phyloP scores from a whole-genome alignment of 176 grass and related monocot species.

The Eragrostis curvula region DNA sequence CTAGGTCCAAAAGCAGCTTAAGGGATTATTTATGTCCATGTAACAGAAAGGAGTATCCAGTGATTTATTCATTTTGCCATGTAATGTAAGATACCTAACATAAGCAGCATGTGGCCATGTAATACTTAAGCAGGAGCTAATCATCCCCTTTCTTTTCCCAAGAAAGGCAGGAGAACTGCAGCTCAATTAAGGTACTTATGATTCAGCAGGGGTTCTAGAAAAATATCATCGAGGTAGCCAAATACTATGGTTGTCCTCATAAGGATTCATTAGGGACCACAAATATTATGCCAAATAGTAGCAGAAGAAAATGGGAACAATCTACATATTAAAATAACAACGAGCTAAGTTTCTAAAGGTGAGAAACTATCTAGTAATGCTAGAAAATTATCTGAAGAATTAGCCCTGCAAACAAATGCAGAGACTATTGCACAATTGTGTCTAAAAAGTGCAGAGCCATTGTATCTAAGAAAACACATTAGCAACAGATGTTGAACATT shows the following conservation, averaged over 20 bases:
- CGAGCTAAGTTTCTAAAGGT: background rate
- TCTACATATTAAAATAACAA: background rate
- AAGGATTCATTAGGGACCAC: background rate
- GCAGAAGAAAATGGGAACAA: background rate
- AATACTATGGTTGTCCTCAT: background rate
- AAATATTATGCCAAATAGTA: background rate
- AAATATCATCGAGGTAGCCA: background rate
- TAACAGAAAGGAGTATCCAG: background rate
- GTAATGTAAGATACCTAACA: background rate
- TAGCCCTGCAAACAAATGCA: background rate
- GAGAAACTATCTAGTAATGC: background rate
- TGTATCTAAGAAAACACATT: background rate
- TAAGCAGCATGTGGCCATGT: too few species aligned
- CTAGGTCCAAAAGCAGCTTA: background rate
- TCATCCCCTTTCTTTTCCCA: background rate
- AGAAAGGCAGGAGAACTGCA: background rate
- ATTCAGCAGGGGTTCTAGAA: background rate
- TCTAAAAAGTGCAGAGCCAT: background rate
- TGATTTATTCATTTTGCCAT: background rate
- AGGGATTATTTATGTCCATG: conserved; percentile 7
- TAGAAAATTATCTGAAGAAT: background rate
- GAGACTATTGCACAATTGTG: background rate
- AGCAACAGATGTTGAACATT: background rate
- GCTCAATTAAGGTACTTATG: background rate
- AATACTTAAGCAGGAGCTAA: background rate